Evolutionary conservation across 1,139 yeast genomes (phyloP).

Genomic region (Kodamaea sp.): DNA sequence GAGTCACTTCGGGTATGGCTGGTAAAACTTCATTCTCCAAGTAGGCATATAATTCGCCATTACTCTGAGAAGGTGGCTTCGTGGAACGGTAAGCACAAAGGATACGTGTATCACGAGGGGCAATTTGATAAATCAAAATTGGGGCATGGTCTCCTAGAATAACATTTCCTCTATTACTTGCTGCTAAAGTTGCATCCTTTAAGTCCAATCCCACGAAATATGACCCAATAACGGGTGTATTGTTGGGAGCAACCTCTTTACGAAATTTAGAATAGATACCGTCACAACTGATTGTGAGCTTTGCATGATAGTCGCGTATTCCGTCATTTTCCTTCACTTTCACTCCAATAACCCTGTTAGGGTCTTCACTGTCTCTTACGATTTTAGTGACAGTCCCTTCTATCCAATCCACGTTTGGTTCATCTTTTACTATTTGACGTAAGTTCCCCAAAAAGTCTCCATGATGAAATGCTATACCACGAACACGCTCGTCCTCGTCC

Average conservation of each 20-base stretch:
- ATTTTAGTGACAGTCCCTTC: slow-evolving; percentile 81
- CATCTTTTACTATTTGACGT: slow-evolving; percentile 66
- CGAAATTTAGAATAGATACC: slow-evolving; percentile 95
- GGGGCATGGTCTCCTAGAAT: slow-evolving; percentile 88
- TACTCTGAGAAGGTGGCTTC: slow-evolving; percentile 67
- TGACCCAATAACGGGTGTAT: slow-evolving; percentile 70
- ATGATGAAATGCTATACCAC: slow-evolving; percentile 89
- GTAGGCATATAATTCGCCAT: slow-evolving; percentile 62
- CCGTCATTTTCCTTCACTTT: slow-evolving; percentile 37
- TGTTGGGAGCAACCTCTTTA: slow-evolving; percentile 59
- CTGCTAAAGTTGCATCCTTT: slow-evolving; percentile 70
- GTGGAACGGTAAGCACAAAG: slow-evolving; percentile 82
- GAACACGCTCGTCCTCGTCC: slow-evolving; percentile 62
- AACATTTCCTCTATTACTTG: slow-evolving; percentile 83
- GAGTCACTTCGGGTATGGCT: slow-evolving; percentile 60
- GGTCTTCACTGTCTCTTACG: slow-evolving; percentile 48
- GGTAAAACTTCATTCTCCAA: slow-evolving; percentile 63
- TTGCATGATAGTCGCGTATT: slow-evolving; percentile 46
- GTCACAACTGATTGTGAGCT: slow-evolving; percentile 79
- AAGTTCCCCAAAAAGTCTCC: slow-evolving; percentile 83
- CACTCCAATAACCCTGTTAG: slow-evolving; percentile 65
- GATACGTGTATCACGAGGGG: slow-evolving; percentile 80
- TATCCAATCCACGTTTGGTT: slow-evolving; percentile 69
- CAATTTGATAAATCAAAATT: slow-evolving; percentile 81
- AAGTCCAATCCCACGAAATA: slow-evolving; percentile 86